Evolutionary conservation across 2,329 filamentous ascomycete genomes (phyloP).

Genomic region (Thyridium curvatum): DNA sequence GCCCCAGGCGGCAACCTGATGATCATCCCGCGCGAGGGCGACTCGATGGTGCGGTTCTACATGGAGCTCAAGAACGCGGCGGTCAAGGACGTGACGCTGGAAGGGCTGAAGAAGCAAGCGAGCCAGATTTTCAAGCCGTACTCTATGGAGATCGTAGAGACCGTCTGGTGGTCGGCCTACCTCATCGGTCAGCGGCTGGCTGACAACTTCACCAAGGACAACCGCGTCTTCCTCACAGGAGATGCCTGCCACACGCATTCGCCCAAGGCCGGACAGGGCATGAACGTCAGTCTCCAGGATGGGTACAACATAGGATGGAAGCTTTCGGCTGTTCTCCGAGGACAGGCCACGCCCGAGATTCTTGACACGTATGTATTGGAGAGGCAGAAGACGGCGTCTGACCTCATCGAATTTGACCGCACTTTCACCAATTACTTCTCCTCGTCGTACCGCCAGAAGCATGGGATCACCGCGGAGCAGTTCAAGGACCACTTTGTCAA

Average conservation of each 20-base stretch:
- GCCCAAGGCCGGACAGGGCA: slow-evolving; percentile 60
- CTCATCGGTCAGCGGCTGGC: slow-evolving; percentile 55
- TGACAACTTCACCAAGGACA: slow-evolving; percentile 44
- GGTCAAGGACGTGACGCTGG: slow-evolving; percentile 41
- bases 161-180: slow-evolving; percentile 59
- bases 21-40: slow-evolving; percentile 52
- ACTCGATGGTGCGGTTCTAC: slow-evolving; percentile 50
- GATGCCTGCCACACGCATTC: slow-evolving; percentile 63
- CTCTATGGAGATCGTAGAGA: slow-evolving; percentile 39
- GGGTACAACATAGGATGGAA: slow-evolving; percentile 60
- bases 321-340: slow-evolving; percentile 39
- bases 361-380: slow-evolving; percentile 48
- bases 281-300: slow-evolving; percentile 56
- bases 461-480: slow-evolving; percentile 35
- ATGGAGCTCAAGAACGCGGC: slow-evolving; percentile 45
- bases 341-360: slow-evolving; percentile 31
- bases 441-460: slow-evolving; percentile 25
- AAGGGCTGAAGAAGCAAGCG: slow-evolving; percentile 43
- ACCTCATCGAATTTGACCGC: slow-evolving; percentile 56
- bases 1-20: slow-evolving; percentile 46
- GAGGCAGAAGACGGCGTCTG: slow-evolving; percentile 42
- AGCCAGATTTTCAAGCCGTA: slow-evolving; percentile 44
- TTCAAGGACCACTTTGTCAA: slow-evolving; percentile 53
- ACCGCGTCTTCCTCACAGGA: slow-evolving; percentile 55
- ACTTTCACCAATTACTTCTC: slow-evolving; percentile 47